Evolutionary conservation across 352 stramenopile genomes (phyloP), one percentile per base, ranked within the genome.

Genomic region (Pythium myriotylum): DNA sequence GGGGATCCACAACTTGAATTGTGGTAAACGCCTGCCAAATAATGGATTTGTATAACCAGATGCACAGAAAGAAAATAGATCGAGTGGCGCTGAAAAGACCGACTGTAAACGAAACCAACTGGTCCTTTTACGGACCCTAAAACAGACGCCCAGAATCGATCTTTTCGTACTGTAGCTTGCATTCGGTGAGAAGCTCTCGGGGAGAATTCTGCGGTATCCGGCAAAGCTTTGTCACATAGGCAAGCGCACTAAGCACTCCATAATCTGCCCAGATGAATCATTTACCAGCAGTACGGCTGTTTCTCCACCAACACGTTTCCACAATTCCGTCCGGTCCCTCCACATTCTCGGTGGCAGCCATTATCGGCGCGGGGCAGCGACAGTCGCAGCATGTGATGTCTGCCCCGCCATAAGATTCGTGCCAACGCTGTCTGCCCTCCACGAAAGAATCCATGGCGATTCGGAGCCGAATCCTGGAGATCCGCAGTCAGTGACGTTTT

Each of bases 31-130:
- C 29, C 5, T 35, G 29, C 29, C 29, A 10, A 35, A 32, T 22
- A 19, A 35, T 40, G 46, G 27, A 35, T 27, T 7, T 27, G 40
- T 19, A 41, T 26, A 41, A 42, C 52, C 52, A 59, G 52, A 59
- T 59, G 52, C 26, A 26, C 26, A 9, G 16, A 24, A 13, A 41
- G 52, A 59, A 59, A 59, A 59, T 59, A 59, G 52, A 59, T 59
- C 40, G 52, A 51, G 51, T 58, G 52, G 39, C 7, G 37, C 17
- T 14, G 13, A 43, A 43, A 43, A 43, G 37, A 43, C 17, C n/a
- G 37, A 16, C 13, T 43, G 37, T 43, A 6, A 43, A n/a, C 37
- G 37, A 43, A 14, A 43, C 37, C 52, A 41, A 42, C 10, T 48
- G 52, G 40, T 41, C 35, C 26, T 7, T 23, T 22, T 23, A 33